Percentiles rank a stretch among this genome's conserved stretches.
These are phyloP conservation scores for Eutrema yunnanense DNA, from an alignment of 345 rosid species.

Conservation along the genomic window DNA sequence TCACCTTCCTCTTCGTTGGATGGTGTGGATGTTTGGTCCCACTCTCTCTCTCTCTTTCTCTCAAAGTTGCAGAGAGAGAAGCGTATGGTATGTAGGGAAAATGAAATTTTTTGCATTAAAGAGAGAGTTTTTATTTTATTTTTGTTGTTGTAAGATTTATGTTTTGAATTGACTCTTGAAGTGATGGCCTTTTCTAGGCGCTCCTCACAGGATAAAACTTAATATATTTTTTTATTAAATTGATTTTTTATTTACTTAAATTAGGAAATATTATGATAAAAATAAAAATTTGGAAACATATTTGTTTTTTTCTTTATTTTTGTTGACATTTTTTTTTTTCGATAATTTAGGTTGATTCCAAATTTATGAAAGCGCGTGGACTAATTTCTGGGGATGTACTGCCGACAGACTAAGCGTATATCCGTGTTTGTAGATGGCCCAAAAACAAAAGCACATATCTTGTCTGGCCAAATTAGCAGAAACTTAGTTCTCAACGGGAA, in stretches of 20 bases:
- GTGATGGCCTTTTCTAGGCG: background rate
- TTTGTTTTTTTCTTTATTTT: background rate
- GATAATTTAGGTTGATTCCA: too few relatives aligned
- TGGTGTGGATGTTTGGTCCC: constrained; percentile 16
- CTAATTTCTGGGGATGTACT: too few relatives aligned
- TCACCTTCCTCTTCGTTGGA: background rate
- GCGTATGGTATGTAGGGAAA: background rate
- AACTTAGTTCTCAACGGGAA: too few relatives aligned
- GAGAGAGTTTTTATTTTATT: background rate
- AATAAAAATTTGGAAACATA: background rate
- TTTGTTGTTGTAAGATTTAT: background rate
- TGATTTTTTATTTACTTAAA: background rate
- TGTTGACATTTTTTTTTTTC: too few relatives aligned
- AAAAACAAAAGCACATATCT: too few relatives aligned
- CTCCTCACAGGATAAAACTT: background rate
- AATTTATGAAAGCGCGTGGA: too few relatives aligned
- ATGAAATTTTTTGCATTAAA: background rate
- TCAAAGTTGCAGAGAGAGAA: constrained; percentile 1
- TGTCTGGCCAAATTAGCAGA: too few relatives aligned
- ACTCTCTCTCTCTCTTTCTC: constrained; percentile 9
- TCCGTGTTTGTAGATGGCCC: too few relatives aligned
- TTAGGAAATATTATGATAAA: background rate
- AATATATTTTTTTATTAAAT: background rate
- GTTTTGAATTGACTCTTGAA: background rate
- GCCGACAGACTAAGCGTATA: too few relatives aligned